These are phyloP conservation scores for Xylaria digitata DNA, from an alignment of 2,329 filamentous ascomycete species.

Conservation along the genomic window DNA sequence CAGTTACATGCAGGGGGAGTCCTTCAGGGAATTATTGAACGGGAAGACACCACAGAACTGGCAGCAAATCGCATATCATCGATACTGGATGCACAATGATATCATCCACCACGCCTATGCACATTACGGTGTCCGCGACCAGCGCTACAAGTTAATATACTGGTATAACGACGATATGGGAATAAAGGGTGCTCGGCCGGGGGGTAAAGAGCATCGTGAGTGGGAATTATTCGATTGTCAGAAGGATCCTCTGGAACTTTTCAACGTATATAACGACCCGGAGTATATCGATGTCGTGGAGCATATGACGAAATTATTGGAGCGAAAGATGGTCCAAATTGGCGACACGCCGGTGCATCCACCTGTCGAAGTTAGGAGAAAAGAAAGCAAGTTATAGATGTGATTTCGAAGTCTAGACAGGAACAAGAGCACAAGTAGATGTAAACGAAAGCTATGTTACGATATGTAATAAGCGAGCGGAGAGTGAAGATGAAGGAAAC, in stretches of 20 bases:
- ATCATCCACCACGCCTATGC: slow-evolving; percentile 61
- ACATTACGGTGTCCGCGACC: slow-evolving; percentile 64
- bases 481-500: too few relatives aligned
- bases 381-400: background rate
- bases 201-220: slow-evolving; percentile 56
- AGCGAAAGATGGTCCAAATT: slow-evolving; percentile 59
- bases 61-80: slow-evolving; percentile 65
- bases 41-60: slow-evolving; percentile 54
- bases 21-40: slow-evolving; percentile 54
- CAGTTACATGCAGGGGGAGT: slow-evolving; percentile 62
- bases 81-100: slow-evolving; percentile 68
- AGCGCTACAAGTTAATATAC: slow-evolving; percentile 66
- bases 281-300: slow-evolving; percentile 53
- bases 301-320: slow-evolving; percentile 56
- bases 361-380: too few relatives aligned
- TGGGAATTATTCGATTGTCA: slow-evolving; percentile 67
- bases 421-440: too few relatives aligned
- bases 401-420: too few relatives aligned
- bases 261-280: slow-evolving; percentile 57
- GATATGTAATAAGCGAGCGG: too few relatives aligned
- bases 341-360: slow-evolving; percentile 20
- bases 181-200: slow-evolving; percentile 52
- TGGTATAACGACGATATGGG: slow-evolving; percentile 61
- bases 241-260: slow-evolving; percentile 61
- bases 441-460: too few relatives aligned